Conservation (phyloP, 805 yeast species). For the Metschnikowia shivogae region DNA sequence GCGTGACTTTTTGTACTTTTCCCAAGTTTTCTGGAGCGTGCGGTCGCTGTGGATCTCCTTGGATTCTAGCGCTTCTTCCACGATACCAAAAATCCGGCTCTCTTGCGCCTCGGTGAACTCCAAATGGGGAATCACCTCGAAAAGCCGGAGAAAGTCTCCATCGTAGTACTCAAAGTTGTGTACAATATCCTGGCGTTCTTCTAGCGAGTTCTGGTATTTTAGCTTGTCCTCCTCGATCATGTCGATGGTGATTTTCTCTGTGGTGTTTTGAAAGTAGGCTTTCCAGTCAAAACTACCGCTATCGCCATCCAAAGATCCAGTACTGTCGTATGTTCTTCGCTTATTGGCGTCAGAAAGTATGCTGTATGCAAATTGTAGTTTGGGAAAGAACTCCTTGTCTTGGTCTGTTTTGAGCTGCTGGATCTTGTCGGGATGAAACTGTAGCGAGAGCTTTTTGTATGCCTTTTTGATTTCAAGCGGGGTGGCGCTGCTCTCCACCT, state of each 20-base stretch:
- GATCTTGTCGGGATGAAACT: slow-evolving; percentile 28
- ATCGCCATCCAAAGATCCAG: slow-evolving; percentile 52
- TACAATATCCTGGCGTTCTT: slow-evolving; percentile 60
- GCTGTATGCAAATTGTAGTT: slow-evolving; percentile 71
- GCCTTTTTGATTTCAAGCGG: slow-evolving; percentile 59
- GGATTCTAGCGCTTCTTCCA: slow-evolving; percentile 40
- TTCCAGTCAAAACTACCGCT: slow-evolving; percentile 52
- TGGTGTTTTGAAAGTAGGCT: slow-evolving; percentile 47
- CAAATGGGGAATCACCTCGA: slow-evolving; percentile 75
- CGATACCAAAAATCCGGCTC: slow-evolving; percentile 50
- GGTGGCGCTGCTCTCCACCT: slow-evolving; percentile 36
- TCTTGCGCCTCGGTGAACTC: slow-evolving; percentile 61
- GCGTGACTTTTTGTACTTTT: slow-evolving; percentile 47
- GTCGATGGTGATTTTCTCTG: slow-evolving; percentile 54
- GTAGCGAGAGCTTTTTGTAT: slow-evolving; percentile 24
- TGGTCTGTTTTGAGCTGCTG: slow-evolving; percentile 20
- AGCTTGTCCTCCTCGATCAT: slow-evolving; percentile 64
- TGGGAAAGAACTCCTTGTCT: slow-evolving; percentile 45
- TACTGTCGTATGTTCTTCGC: slow-evolving; percentile 59
- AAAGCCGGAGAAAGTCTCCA: slow-evolving; percentile 67
- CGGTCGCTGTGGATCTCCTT: slow-evolving; percentile 32
- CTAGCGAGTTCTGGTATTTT: slow-evolving; percentile 58
- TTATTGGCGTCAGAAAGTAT: slow-evolving; percentile 57
- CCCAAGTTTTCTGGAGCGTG: slow-evolving; percentile 41
- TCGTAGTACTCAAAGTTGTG: slow-evolving; percentile 51